Conservation (phyloP, 2,329 filamentous ascomycete genomes). For the Penicillium brevicompactum region DNA sequence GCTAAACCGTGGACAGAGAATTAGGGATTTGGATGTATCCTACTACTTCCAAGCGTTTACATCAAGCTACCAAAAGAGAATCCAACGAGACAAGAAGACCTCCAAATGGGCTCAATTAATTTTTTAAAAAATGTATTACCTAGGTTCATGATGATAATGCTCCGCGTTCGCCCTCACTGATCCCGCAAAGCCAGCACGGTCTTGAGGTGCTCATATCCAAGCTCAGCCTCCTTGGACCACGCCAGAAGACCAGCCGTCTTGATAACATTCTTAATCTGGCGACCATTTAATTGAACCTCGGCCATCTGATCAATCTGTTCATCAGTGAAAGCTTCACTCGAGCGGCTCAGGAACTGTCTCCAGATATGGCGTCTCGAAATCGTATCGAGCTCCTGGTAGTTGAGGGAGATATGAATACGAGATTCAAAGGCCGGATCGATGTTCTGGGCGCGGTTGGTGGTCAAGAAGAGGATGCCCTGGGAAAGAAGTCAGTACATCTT, state of each 20-base stretch:
- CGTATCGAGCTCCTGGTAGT: slow-evolving; percentile 44
- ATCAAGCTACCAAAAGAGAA: too few relatives aligned
- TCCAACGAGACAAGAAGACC: too few relatives aligned
- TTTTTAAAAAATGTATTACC: too few relatives aligned
- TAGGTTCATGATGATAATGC: background rate
- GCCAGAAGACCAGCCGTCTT: slow-evolving; percentile 48
- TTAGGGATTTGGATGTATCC: too few relatives aligned
- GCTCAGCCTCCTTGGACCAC: slow-evolving; percentile 16
- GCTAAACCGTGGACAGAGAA: too few relatives aligned
- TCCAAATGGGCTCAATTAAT: too few relatives aligned
- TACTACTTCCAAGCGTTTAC: too few relatives aligned
- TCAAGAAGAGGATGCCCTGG: slow-evolving; percentile 52
- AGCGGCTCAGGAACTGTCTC: slow-evolving; percentile 45
- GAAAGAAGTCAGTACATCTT: slow-evolving; percentile 34
- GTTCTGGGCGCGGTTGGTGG: slow-evolving; percentile 53
- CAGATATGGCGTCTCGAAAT: slow-evolving; percentile 44
- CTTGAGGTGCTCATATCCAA: slow-evolving; percentile 25
- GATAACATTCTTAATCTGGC: slow-evolving; percentile 50
- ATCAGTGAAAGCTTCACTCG: slow-evolving; percentile 21
- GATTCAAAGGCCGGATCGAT: slow-evolving; percentile 55
- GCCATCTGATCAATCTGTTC: slow-evolving; percentile 28
- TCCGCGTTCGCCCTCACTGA: background rate
- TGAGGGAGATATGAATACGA: slow-evolving; percentile 43
- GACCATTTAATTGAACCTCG: slow-evolving; percentile 29
- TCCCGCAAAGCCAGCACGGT: slow-evolving; percentile 15